Percentiles rank a stretch among this genome's conserved stretches.
Evolutionary conservation across 805 yeast genomes (phyloP).

Genomic region (Komagataella pastoris): DNA sequence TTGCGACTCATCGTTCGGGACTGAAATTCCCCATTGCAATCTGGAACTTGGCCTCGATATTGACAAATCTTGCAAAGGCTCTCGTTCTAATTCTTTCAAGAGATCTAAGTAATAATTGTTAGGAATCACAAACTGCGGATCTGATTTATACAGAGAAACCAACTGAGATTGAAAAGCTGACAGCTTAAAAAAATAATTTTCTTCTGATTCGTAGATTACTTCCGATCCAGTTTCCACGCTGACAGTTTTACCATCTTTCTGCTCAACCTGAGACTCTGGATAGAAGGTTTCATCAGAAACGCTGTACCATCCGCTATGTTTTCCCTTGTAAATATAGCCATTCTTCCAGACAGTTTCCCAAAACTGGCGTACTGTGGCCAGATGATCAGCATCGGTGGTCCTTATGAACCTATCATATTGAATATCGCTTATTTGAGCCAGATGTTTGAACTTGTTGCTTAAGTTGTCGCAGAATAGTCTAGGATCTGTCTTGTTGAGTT

Average conservation of each 20-base stretch:
- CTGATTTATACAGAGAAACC: slow-evolving; percentile 29
- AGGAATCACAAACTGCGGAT: slow-evolving; percentile 61
- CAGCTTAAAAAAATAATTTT: slow-evolving; percentile 75
- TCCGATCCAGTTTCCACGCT: slow-evolving; percentile 63
- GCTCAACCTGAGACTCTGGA: slow-evolving; percentile 62
- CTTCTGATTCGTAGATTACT: slow-evolving; percentile 67
- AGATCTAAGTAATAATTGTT: slow-evolving; percentile 36
- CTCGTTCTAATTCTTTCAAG: slow-evolving; percentile 38
- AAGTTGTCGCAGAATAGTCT: slow-evolving; percentile 61
- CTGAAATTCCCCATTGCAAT: slow-evolving; percentile 80
- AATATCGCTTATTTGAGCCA: slow-evolving; percentile 49
- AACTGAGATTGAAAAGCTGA: slow-evolving; percentile 44
- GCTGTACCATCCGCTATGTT: slow-evolving; percentile 91
- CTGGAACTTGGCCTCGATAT: slow-evolving; percentile 74
- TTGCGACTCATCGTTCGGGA: slow-evolving; percentile 69
- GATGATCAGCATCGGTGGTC: slow-evolving; percentile 81
- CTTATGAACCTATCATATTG: slow-evolving; percentile 68
- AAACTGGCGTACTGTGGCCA: slow-evolving; percentile 44
- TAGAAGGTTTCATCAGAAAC: slow-evolving; percentile 90
- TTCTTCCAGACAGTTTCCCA: slow-evolving; percentile 52
- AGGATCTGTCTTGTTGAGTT: slow-evolving; percentile 34
- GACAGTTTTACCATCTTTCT: slow-evolving; percentile 19
- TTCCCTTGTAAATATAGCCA: slow-evolving; percentile 68
- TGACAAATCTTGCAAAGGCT: slow-evolving; percentile 54
- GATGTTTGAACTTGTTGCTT: slow-evolving; percentile 43